Conservation (phyloP, 2,329 filamentous ascomycete genomes). For the Trichocomaceae sp. region DNA sequence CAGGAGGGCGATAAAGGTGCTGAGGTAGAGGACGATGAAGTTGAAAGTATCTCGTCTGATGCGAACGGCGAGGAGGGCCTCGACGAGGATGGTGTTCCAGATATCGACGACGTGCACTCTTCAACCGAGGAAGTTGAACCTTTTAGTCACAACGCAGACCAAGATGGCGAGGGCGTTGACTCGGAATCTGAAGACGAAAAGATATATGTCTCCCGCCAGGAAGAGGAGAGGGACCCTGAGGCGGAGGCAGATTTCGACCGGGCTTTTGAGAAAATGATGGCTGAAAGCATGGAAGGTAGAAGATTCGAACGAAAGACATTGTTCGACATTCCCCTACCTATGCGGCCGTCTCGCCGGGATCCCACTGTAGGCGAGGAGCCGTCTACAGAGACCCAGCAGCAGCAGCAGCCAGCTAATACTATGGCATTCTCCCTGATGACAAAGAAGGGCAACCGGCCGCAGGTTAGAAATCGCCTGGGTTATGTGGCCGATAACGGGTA, state of each 20-base stretch:
- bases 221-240: slow-evolving; percentile 86
- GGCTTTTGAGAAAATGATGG: slow-evolving; percentile 97
- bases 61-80: slow-evolving; percentile 73
- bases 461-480: slow-evolving; percentile 49
- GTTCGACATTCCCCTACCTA: slow-evolving; percentile 95
- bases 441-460: slow-evolving; percentile 91
- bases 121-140: slow-evolving; percentile 45
- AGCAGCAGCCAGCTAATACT: slow-evolving; percentile 46
- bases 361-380: slow-evolving; percentile 36
- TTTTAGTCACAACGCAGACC: slow-evolving; percentile 42
- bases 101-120: slow-evolving; percentile 51
- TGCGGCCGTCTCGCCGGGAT: slow-evolving; percentile 64
- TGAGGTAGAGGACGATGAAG: slow-evolving; percentile 70
- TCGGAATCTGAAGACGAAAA: slow-evolving; percentile 78
- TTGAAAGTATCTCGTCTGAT: slow-evolving; percentile 65
- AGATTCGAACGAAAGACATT: slow-evolving; percentile 92
- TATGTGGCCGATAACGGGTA: not conserved
- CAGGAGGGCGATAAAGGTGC: slow-evolving; percentile 61
- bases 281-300: slow-evolving; percentile 88
- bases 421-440: slow-evolving; percentile 97
- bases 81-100: slow-evolving; percentile 52
- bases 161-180: slow-evolving; percentile 47
- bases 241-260: slow-evolving; percentile 96
- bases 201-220: slow-evolving; percentile 83
- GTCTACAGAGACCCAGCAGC: slow-evolving; percentile 27